Evolutionary conservation across 2,329 filamentous ascomycete species (phyloP), one percentile per base, ranked within the genome.

Genomic region (Paracorniculantispora psalliotae): DNA sequence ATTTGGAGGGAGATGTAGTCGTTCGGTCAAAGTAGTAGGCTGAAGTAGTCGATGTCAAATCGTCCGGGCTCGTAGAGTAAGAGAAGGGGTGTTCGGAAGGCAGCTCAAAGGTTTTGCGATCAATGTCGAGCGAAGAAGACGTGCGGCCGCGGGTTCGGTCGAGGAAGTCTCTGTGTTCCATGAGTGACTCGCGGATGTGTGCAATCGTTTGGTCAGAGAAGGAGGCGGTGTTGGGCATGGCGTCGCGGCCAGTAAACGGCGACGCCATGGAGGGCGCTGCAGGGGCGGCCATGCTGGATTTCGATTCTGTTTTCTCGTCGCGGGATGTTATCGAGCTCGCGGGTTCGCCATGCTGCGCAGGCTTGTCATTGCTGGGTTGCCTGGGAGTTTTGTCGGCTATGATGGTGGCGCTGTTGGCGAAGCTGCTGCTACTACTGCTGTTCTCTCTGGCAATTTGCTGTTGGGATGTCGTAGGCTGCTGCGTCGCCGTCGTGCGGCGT

Each of bases 121-220:
- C 71, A 21, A 71, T 65, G 35, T 75, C 73, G 41, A 76, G 63
- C 21, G 73, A 73, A 5, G 68, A 69, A 10, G 72, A 70, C 2
- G 69, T 62, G 21, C 68, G 66, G 37, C 66, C 67, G 17, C 67
- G 66, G 8, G 65, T 58, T n/a, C 64, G 65, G 43, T 71, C 70
- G 46, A 70, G 63, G 48, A 70, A 67, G 46, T 72, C 67, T 47
- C 68, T 68, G 21, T 71, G 69, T 52, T 75, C 73, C 33, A 72
- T 59, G 50, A 77, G 64, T 61, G 75, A 66, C 48, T 74, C 70
- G 57, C 72, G 72, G 53, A 75, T 68, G 33, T 72, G 66, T 19
- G 68, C 61, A 39, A 75, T 63, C 30, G 66, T 66, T 4, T 70
- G 65, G 4, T 69, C 67, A 25, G 67, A 67, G 51, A 71, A 75